Evolutionary conservation across 192 early-diverging fungal genomes (phyloP), one percentile per base, ranked within the genome.

Genomic region (Funneliformis mosseae): DNA sequence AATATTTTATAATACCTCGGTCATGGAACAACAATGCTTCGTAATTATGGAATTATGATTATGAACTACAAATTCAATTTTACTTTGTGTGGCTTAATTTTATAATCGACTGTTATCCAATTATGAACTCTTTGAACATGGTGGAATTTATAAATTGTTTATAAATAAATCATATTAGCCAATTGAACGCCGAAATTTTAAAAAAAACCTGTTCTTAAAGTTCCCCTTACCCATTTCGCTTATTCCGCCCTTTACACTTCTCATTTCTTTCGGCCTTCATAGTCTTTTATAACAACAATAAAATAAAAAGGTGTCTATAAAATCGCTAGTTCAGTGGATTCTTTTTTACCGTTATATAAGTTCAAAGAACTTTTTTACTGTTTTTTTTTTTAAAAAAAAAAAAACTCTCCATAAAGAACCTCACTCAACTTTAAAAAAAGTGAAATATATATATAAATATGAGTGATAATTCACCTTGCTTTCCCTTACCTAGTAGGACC

Each of bases 381-480:
- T 55, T 55, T 14, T 55, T 66, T 64, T 64, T 64, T 10, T n/a
- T 27, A 63, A 27, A 4, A 28, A 63, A 63, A 63, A 23, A 63
- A 28, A 63, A 63, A 63, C 23, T 18, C 59, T 14, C 60, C 7
- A 23, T 62, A 33, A 27, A 11, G 7, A 16, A 23, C 39, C 1
- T 11, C 18, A 5, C 41, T 74, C 45, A 27, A 74, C 6, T 48
- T 33, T 33, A 2, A 33, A 33, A 33, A 33, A 33, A 2, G 3
- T 33, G 3, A 33, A 33, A 28, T 25, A 74, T 55, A 0, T 38
- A 12, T 23, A 10, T 42, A 74, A 74, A 74, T 74, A 78, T 78
- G 77, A 78, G 64, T 38, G 64, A 78, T 42, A 60, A 78, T 50
- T 78, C 77, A 68, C 77, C 77, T 12, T 78, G 77, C 64, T 63